Conservation (phyloP, 2,329 filamentous ascomycete genomes). For the Colletotrichum incanum region DNA sequence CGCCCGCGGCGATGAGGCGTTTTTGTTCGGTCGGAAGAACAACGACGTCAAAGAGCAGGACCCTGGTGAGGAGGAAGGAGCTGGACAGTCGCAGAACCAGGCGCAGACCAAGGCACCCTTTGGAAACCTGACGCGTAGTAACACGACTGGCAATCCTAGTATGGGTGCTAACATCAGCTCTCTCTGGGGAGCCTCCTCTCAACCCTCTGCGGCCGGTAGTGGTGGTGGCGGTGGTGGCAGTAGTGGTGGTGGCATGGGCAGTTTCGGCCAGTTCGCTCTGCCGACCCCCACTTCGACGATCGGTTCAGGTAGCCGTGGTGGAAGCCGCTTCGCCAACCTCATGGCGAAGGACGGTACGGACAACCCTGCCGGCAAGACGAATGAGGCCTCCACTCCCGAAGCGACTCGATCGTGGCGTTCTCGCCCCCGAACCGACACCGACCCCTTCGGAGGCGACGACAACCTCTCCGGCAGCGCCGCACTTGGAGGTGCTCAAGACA, state of each 20-base stretch:
- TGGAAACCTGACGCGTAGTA: constrained; percentile 67
- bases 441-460: constrained; percentile 83
- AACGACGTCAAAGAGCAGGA: constrained; percentile 66
- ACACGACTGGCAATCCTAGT: constrained; percentile 64
- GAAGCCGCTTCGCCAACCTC: constrained; percentile 89
- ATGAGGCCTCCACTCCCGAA: constrained; percentile 60
- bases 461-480: constrained; percentile 78
- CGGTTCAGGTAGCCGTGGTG: constrained; percentile 77
- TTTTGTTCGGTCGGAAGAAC: constrained; percentile 71
- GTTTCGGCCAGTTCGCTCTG: constrained; percentile 92
- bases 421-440: constrained; percentile 79
- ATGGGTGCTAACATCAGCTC: constrained; percentile 60
- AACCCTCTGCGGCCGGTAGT: constrained; percentile 43
- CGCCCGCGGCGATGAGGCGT: constrained; percentile 73
- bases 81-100: constrained; percentile 46
- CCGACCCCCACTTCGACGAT: constrained; percentile 66
- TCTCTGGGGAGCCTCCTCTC: constrained; percentile 57
- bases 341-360: constrained; percentile 85
- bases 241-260: constrained; percentile 73
- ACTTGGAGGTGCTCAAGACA: constrained; percentile 82
- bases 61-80: constrained; percentile 62
- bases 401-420: constrained; percentile 69
- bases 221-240: constrained; percentile 52
- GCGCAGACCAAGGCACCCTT: constrained; percentile 56
- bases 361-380: constrained; percentile 66